Evolutionary conservation across 2,329 filamentous ascomycete species (phyloP).

Genomic region (Colletotrichum chrysophilum): DNA sequence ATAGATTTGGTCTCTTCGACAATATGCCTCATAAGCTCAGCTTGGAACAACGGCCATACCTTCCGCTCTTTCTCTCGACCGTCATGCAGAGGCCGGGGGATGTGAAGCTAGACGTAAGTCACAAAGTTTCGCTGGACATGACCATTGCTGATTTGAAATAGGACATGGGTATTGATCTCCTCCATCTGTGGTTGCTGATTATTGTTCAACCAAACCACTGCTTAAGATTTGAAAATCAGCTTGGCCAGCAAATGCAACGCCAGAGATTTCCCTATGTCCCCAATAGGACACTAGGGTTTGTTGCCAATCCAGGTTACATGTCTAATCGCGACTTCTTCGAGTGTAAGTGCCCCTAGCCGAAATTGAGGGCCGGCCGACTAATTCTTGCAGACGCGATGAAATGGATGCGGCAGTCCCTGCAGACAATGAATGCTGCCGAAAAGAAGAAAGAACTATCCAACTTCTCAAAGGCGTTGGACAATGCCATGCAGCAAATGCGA

Average conservation of each 20-base stretch:
- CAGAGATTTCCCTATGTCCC: constrained; percentile 49
- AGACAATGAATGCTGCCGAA: constrained; percentile 38
- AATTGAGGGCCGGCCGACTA: background rate
- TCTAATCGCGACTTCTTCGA: constrained; percentile 56
- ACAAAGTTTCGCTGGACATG: background rate
- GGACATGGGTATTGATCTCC: constrained; percentile 48
- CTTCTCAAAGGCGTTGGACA: constrained; percentile 47
- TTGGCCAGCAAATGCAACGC: constrained; percentile 51
- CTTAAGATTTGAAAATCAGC: constrained; percentile 52
- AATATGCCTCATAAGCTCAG: constrained; percentile 42
- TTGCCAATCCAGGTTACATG: constrained; percentile 49
- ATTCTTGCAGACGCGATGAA: constrained; percentile 40
- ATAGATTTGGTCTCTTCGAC: constrained; percentile 55
- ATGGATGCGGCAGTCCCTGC: constrained; percentile 55
- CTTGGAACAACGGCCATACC: constrained; percentile 46
- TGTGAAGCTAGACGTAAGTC: constrained; percentile 46
- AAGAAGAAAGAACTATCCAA: constrained; percentile 43
- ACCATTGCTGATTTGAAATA: constrained; percentile 14
- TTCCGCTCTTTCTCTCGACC: constrained; percentile 56
- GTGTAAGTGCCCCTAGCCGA: constrained; percentile 31
- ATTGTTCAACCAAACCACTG: constrained; percentile 54
- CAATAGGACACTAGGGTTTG: constrained; percentile 39
- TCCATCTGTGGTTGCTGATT: constrained; percentile 58
- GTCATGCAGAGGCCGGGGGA: constrained; percentile 50
- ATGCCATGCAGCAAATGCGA: constrained; percentile 60